These are phyloP conservation scores for Alternaria infectoria DNA, from an alignment of 2,329 filamentous ascomycete genomes.

Conservation along the genomic window DNA sequence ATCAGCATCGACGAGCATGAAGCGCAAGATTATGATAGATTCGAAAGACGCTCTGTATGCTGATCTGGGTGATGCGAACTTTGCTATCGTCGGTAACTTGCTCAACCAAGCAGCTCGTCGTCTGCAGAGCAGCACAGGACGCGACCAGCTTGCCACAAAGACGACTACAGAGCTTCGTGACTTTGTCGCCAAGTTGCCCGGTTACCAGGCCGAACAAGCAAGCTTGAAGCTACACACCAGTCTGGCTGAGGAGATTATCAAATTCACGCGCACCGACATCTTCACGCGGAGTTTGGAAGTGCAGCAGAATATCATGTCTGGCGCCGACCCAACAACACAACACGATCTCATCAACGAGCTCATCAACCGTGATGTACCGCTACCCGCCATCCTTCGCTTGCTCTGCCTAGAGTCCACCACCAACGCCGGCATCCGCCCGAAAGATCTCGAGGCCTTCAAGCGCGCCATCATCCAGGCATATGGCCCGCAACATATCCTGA, in stretches of 20 bases:
- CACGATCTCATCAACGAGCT: conserved; percentile 92
- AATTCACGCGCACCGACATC: conserved; percentile 84
- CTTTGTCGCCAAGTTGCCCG: conserved; percentile 91
- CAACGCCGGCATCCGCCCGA: conserved; percentile 83
- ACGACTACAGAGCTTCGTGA: conserved; percentile 90
- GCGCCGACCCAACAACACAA: conserved; percentile 85
- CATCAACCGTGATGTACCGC: conserved; percentile 83
- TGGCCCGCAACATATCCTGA: conserved; percentile 92
- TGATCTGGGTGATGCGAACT: conserved; percentile 89
- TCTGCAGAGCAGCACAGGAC: conserved; percentile 86
- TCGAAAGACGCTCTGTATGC: conserved; percentile 87
- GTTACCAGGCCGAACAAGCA: conserved; percentile 91
- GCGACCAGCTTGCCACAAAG: conserved; percentile 78
- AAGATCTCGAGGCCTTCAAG: conserved; percentile 89
- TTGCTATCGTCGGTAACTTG: conserved; percentile 87
- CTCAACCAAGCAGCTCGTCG: conserved; percentile 90
- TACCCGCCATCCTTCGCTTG: conserved; percentile 81
- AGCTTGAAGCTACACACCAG: conserved; percentile 91
- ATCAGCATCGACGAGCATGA: conserved; percentile 61
- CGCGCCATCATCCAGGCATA: conserved; percentile 89
- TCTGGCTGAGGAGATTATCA: conserved; percentile 93
- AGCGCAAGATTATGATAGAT: conserved; percentile 87
- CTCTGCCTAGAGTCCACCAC: conserved; percentile 92
- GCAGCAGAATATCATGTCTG: conserved; percentile 92
- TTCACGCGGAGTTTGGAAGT: conserved; percentile 91